These are phyloP conservation scores for Macrophomina tecta DNA, from an alignment of 2,329 filamentous ascomycete species.

Conservation along the genomic window DNA sequence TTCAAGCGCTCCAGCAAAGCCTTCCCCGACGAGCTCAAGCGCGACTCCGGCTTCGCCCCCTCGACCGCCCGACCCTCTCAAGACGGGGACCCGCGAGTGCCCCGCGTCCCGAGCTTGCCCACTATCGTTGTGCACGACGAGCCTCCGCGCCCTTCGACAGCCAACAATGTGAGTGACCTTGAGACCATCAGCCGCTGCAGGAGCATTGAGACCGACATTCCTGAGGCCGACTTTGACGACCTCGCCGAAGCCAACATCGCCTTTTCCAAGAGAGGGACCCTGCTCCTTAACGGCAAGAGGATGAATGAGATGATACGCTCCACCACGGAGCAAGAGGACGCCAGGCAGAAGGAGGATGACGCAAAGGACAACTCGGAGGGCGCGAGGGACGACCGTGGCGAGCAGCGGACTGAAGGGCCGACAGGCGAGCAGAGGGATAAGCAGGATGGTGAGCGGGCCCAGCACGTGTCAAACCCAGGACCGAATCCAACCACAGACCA, in stretches of 20 bases:
- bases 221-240: conserved; percentile 59
- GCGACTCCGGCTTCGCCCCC: conserved; percentile 49
- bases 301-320: conserved; percentile 43
- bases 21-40: conserved; percentile 42
- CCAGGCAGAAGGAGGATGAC: conserved; percentile 18
- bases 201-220: conserved; percentile 62
- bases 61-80: conserved; percentile 36
- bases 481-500: not conserved
- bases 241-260: conserved; percentile 59
- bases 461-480: not conserved
- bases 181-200: conserved; percentile 45
- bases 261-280: conserved; percentile 66
- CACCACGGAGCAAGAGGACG: conserved; percentile 23
- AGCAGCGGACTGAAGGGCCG: conserved; percentile 22
- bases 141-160: conserved; percentile 29
- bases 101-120: conserved; percentile 48
- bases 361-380: not conserved
- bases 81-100: conserved; percentile 35
- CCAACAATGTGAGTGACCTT: conserved; percentile 31
- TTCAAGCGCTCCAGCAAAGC: conserved; percentile 39
- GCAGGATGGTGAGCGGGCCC: not conserved
- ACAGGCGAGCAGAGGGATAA: not conserved
- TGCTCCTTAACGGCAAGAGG: conserved; percentile 61
- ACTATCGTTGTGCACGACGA: conserved; percentile 52
- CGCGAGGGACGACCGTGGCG: not conserved